Evolutionary conservation across 2,329 filamentous ascomycete species (phyloP).

Genomic region (Rutstroemia sp.): DNA sequence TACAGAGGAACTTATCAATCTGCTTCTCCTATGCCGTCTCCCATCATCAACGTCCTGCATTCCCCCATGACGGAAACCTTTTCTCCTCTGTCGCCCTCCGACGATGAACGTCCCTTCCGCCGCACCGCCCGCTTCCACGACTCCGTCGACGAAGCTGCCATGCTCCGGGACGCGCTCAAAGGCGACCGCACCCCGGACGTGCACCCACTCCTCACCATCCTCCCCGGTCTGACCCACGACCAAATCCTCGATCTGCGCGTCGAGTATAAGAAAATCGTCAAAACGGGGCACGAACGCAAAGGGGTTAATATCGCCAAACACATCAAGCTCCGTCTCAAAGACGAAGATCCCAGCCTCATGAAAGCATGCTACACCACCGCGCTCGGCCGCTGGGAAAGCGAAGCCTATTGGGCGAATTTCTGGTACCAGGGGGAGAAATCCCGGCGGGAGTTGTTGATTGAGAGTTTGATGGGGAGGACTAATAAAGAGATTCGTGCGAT

Average conservation of each 20-base stretch:
- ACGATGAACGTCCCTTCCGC: slow-evolving; percentile 31
- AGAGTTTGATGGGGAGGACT: slow-evolving; percentile 81
- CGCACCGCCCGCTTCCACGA: slow-evolving; percentile 77
- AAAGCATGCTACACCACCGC: slow-evolving; percentile 89
- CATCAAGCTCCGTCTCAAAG: slow-evolving; percentile 69
- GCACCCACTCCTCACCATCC: slow-evolving; percentile 69
- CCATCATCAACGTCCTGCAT: slow-evolving; percentile 45
- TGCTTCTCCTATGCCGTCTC: slow-evolving; percentile 89
- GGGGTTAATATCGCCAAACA: slow-evolving; percentile 83
- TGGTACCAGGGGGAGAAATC: slow-evolving; percentile 90
- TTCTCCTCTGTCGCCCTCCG: slow-evolving; percentile 45
- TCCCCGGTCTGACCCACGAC: slow-evolving; percentile 77
- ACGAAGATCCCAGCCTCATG: slow-evolving; percentile 67
- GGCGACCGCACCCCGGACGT: slow-evolving; percentile 54
- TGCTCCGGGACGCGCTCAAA: slow-evolving; percentile 64
- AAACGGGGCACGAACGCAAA: slow-evolving; percentile 63
- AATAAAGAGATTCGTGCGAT: slow-evolving; percentile 84
- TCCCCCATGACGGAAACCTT: slow-evolving; percentile 42
- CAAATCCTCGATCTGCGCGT: slow-evolving; percentile 79
- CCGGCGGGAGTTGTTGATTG: slow-evolving; percentile 82
- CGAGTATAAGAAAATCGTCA: slow-evolving; percentile 87
- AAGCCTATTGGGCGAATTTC: slow-evolving; percentile 97
- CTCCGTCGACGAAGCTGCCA: slow-evolving; percentile 67
- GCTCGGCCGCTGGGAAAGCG: slow-evolving; percentile 82
- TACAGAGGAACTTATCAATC: slow-evolving; percentile 93